Evolutionary conservation across 2,329 filamentous ascomycete species (phyloP).

Genomic region (Nakataea oryzae): DNA sequence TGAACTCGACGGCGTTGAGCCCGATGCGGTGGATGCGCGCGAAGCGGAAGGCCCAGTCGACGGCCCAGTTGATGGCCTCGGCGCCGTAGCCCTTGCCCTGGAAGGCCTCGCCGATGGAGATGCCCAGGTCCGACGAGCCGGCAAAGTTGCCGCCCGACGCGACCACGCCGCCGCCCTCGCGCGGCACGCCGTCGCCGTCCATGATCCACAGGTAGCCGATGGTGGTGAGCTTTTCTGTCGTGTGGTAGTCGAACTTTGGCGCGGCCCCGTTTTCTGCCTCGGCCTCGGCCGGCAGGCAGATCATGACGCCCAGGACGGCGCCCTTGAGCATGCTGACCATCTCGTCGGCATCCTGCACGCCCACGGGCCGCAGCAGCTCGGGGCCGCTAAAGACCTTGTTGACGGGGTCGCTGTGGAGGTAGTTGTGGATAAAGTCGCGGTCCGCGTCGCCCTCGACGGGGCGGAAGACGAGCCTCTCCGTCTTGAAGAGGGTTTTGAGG

Average conservation of each 20-base stretch:
- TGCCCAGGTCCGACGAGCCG: conserved; percentile 16
- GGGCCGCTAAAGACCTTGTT: conserved; percentile 3
- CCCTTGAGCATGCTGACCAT: conserved; percentile 9
- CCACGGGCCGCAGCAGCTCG: conserved; percentile 6
- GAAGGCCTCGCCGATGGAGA: conserved; percentile 22
- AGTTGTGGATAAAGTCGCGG: conserved; percentile 16
- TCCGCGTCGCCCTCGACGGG: conserved; percentile 21
- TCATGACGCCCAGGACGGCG: conserved; percentile 22
- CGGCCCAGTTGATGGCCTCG: conserved; percentile 34
- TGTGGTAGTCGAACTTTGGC: not conserved
- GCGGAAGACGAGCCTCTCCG: conserved; percentile 25
- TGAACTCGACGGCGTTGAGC: conserved; percentile 28
- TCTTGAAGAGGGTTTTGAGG: conserved; percentile 16
- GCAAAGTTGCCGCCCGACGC: conserved; percentile 1
- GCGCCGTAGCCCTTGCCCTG: conserved; percentile 31
- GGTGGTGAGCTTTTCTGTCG: conserved; percentile 2
- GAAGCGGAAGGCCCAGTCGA: conserved; percentile 34
- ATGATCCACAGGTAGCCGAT: conserved; percentile 7
- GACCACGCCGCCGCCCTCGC: not conserved
- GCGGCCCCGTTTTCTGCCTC: not conserved
- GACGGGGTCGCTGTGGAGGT: conserved; percentile 19
- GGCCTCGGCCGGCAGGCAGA: conserved; percentile 20
- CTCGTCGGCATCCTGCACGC: conserved; percentile 14
- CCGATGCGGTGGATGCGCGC: conserved; percentile 31
- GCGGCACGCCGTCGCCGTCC: not conserved